These are phyloP conservation scores for Mucor mucedo DNA, from an alignment of 371 early-diverging fungal genomes.

Conservation along the genomic window DNA sequence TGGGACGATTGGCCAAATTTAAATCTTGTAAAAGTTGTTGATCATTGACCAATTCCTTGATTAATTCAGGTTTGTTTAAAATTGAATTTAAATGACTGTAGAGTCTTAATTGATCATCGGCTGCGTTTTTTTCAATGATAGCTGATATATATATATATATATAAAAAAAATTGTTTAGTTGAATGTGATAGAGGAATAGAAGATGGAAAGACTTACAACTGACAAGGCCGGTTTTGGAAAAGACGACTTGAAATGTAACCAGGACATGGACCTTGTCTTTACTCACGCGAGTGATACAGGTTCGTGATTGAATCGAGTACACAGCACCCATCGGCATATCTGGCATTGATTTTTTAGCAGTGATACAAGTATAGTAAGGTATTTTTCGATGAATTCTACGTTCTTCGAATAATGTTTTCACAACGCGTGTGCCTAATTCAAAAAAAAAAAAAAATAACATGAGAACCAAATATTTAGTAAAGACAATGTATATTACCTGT, in stretches of 20 bases:
- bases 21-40: slow-evolving; percentile 13
- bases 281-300: slow-evolving; percentile 78
- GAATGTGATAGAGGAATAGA: not conserved
- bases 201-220: slow-evolving; percentile 50
- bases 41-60: slow-evolving; percentile 16
- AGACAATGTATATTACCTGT: not conserved
- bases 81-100: slow-evolving; percentile 21
- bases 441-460: not conserved
- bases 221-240: slow-evolving; percentile 67
- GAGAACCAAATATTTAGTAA: too few species aligned
- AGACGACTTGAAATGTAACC: slow-evolving; percentile 67
- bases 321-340: slow-evolving; percentile 79
- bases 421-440: slow-evolving; percentile 62
- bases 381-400: slow-evolving; percentile 56
- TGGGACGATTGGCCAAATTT: not conserved
- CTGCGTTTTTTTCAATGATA: slow-evolving; percentile 36
- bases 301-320: slow-evolving; percentile 73
- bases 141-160: too few species aligned
- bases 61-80: slow-evolving; percentile 16
- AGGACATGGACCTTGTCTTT: slow-evolving; percentile 56
- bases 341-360: slow-evolving; percentile 66
- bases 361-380: slow-evolving; percentile 60
- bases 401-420: slow-evolving; percentile 62
- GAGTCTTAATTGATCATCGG: slow-evolving; percentile 25
- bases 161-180: not conserved